Conservation (phyloP, 495 filamentous ascomycete species). For the Aspergillus mulundensis region DNA sequence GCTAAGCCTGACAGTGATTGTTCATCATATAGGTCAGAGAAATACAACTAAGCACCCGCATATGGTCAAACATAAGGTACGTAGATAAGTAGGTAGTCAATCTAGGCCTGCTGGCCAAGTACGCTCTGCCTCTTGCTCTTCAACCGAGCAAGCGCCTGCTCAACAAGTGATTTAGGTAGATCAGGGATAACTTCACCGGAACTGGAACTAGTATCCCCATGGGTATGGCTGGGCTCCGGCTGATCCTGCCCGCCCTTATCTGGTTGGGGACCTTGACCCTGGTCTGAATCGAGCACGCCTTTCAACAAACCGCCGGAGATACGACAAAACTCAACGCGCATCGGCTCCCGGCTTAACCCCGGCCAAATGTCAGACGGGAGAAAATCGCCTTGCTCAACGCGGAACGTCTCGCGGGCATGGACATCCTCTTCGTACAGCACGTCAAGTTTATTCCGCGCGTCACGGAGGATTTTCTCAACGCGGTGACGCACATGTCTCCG, state of each 20-base stretch:
- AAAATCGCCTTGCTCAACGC: slow-evolving; percentile 76
- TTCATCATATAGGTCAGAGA: slow-evolving; percentile 31
- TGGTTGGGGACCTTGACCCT: slow-evolving; percentile 1
- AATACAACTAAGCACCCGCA: not conserved
- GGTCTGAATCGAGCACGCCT: slow-evolving; percentile 10
- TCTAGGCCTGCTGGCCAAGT: not conserved
- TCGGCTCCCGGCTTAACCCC: slow-evolving; percentile 57
- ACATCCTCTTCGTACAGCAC: slow-evolving; percentile 71
- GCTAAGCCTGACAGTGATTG: slow-evolving; percentile 19
- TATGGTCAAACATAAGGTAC: not conserved
- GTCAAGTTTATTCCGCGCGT: slow-evolving; percentile 70
- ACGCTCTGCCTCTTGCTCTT: slow-evolving; percentile 26
- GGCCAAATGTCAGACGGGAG: slow-evolving; percentile 90
- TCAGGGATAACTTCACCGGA: slow-evolving; percentile 48
- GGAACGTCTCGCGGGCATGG: slow-evolving; percentile 72
- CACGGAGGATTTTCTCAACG: slow-evolving; percentile 67
- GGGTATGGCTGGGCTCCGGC: not conserved
- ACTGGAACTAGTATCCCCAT: slow-evolving; percentile 18
- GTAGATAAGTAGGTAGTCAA: not conserved
- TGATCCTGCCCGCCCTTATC: slow-evolving; percentile 4
- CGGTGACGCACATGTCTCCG: slow-evolving; percentile 65
- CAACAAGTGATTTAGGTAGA: slow-evolving; percentile 51
- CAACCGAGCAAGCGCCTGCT: slow-evolving; percentile 45
- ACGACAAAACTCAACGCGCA: slow-evolving; percentile 51
- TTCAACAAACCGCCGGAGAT: slow-evolving; percentile 37